A percentile compares a stretch with the other conserved stretches of the same genome.
phyloP scores from a whole-genome alignment of 2,329 filamentous ascomycete species.

The Cercospora zeina region DNA sequence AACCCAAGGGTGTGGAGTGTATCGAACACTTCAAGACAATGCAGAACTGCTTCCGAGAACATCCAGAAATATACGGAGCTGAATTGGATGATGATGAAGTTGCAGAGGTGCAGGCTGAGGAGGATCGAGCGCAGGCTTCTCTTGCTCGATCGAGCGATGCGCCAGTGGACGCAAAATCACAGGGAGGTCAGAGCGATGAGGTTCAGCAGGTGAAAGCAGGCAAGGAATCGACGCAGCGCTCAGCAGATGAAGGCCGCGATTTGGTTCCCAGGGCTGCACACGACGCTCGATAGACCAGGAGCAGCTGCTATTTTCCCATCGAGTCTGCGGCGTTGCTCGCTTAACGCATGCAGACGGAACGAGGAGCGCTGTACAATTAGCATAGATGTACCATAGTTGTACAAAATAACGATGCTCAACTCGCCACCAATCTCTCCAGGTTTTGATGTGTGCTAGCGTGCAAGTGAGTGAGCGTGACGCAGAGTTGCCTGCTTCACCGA shows the following conservation, averaged over 20 bases:
- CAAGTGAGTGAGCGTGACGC: conserved; percentile 11
- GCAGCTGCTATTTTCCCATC: neutral
- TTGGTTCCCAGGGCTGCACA: conserved; percentile 20
- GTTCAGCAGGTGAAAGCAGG: conserved; percentile 1
- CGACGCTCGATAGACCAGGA: conserved; percentile 15
- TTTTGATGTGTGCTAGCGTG: neutral
- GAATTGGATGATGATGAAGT: conserved; percentile 80
- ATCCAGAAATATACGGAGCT: conserved; percentile 89
- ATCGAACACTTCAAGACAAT: conserved; percentile 65
- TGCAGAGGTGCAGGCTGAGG: conserved; percentile 29
- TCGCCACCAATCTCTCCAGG: neutral
- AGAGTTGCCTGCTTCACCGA: conserved; percentile 1
- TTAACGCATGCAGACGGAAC: neutral
- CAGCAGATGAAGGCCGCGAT: conserved; percentile 15
- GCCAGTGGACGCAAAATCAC: neutral
- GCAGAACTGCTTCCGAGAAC: conserved; percentile 93
- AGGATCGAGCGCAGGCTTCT: conserved; percentile 24
- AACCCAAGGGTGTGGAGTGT: conserved; percentile 68
- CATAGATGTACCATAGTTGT: conserved; percentile 22
- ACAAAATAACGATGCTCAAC: conserved; percentile 15
- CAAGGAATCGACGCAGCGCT: conserved; percentile 7
- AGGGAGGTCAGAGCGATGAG: neutral
- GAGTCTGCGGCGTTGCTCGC: neutral
- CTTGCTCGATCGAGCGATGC: conserved; percentile 14
- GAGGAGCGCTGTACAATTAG: conserved; percentile 13